Conservation (phyloP, 371 early-diverging fungal species). For the Funneliformis caledonium region DNA sequence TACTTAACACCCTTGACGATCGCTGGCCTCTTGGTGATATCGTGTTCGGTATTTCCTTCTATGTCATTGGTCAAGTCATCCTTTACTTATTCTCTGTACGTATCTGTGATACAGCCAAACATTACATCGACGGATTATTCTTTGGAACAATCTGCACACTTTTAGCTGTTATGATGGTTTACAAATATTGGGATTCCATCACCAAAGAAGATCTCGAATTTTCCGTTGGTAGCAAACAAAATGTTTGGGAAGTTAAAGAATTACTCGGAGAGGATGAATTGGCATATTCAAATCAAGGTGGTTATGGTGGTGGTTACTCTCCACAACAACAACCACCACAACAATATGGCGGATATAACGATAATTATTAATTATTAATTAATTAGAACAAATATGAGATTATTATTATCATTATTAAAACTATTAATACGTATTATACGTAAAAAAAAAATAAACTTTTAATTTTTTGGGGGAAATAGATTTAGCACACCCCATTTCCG, state of each 20-base stretch:
- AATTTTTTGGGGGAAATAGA: no score
- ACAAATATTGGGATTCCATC: conserved; percentile 99
- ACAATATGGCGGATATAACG: neutral
- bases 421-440: no score
- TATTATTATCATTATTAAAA: no score
- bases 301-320: conserved; percentile 26
- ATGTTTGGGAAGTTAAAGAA: conserved; percentile 95
- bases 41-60: conserved; percentile 86
- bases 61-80: conserved; percentile 82
- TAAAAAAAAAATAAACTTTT: no score
- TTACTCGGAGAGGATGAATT: conserved; percentile 59
- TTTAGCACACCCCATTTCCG: no score
- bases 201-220: conserved; percentile 98
- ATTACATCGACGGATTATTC: conserved; percentile 97
- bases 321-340: conserved; percentile 24
- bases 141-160: conserved; percentile 92
- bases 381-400: no score
- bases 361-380: neutral
- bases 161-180: conserved; percentile 97
- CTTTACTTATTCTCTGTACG: conserved; percentile 75
- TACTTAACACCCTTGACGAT: conserved; percentile 92
- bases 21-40: conserved; percentile 96
- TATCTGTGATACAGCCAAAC: conserved; percentile 87
- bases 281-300: conserved; percentile 19
- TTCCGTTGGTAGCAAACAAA: conserved; percentile 87